A percentile compares a stretch with the other conserved stretches of the same genome.
Conservation (phyloP, 495 filamentous ascomycete species). For the Aspergillus hancockii region DNA sequence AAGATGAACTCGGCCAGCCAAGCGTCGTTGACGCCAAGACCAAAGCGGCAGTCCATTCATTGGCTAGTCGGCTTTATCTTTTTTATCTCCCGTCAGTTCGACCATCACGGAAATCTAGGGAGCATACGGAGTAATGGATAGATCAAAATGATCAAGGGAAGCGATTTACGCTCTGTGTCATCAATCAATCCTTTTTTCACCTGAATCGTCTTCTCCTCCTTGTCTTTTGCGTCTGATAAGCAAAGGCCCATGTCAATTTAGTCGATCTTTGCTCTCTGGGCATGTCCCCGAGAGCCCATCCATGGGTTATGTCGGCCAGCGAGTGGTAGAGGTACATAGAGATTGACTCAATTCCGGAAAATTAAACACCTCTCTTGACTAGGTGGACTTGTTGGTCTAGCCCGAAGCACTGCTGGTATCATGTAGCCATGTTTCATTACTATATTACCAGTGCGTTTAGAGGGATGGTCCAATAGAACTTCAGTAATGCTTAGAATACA, state of each 20-base stretch:
- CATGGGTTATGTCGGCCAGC: background rate
- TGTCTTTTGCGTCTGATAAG: background rate
- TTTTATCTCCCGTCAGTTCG: background rate
- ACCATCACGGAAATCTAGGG: background rate
- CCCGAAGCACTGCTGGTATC: background rate
- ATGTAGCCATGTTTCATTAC: background rate
- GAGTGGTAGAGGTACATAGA: background rate
- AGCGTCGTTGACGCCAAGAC: conserved; percentile 12
- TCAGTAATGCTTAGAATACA: background rate
- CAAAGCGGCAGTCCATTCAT: conserved; percentile 3
- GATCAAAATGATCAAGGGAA: no score
- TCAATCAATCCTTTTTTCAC: no score
- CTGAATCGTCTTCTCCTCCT: background rate
- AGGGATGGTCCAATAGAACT: background rate
- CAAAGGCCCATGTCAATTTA: no score
- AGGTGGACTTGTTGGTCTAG: no score
- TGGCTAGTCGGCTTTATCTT: conserved; percentile 1
- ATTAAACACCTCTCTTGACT: background rate
- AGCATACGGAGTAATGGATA: no score
- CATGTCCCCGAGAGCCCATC: background rate
- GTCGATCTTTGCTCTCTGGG: no score
- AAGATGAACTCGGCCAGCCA: conserved; percentile 2
- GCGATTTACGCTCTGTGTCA: no score
- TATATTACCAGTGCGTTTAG: background rate
- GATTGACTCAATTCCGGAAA: background rate